Conservation (phyloP, 768 basidiomycete species). For the Chalciporus chontae region DNA sequence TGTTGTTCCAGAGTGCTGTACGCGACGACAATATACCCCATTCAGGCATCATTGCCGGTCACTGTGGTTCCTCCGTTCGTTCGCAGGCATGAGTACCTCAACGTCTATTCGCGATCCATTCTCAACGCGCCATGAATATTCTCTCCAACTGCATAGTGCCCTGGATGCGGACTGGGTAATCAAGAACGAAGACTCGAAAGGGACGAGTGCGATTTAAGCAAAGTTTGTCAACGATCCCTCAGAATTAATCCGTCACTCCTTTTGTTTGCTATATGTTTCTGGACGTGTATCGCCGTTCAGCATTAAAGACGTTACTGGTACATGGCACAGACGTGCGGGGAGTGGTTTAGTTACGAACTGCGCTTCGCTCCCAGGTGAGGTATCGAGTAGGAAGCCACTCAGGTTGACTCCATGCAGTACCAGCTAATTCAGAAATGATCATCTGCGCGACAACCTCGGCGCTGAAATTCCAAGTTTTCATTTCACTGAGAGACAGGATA, state of each 20-base stretch:
- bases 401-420: conserved; percentile 47
- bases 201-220: not conserved
- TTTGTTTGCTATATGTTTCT: too few relatives aligned
- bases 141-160: conserved; percentile 1
- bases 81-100: conserved; percentile 29
- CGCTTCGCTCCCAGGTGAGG: conserved; percentile 34
- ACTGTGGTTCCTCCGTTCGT: conserved; percentile 36
- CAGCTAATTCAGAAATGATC: conserved; percentile 47
- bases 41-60: conserved; percentile 44
- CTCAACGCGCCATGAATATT: too few relatives aligned
- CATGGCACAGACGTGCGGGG: too few relatives aligned
- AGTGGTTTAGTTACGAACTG: not conserved
- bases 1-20: not conserved
- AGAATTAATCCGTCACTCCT: too few relatives aligned
- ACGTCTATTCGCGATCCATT: not conserved
- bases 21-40: conserved; percentile 38
- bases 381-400: conserved; percentile 62
- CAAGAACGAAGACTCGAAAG: not conserved
- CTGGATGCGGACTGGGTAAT: conserved; percentile 12
- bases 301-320: too few relatives aligned
- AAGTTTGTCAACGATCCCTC: too few relatives aligned
- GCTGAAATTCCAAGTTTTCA: conserved; percentile 30
- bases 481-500: not conserved
- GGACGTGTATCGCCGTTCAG: too few relatives aligned
- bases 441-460: conserved; percentile 62